phyloP scores from a whole-genome alignment of 78 protist species.

The Chrysochromulina parva region DNA sequence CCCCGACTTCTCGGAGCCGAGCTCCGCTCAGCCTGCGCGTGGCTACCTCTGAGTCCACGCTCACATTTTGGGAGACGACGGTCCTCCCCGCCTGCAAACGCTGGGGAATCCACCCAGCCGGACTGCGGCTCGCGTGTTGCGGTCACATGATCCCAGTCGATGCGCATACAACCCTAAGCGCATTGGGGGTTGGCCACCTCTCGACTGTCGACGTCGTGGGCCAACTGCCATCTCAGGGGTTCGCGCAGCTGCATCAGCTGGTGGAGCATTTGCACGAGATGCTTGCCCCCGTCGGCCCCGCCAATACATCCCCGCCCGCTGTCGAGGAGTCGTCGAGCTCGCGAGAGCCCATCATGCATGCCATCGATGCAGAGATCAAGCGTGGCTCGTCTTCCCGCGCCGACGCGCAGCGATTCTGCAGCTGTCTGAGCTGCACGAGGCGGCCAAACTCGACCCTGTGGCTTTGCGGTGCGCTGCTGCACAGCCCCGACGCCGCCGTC shows the following conservation, averaged over 20 bases:
- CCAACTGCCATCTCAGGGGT: background rate
- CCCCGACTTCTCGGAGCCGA: no score
- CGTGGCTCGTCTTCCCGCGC: background rate
- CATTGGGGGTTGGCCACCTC: background rate
- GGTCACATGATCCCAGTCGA: background rate
- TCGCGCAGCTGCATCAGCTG: background rate
- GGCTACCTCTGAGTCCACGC: no score
- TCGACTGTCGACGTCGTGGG: background rate
- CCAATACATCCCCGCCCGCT: background rate
- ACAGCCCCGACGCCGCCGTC: background rate
- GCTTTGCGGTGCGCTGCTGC: background rate
- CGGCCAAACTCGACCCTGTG: slow-evolving; percentile 1
- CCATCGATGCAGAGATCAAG: background rate
- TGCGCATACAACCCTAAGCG: background rate
- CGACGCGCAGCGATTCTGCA: background rate
- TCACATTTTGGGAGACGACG: background rate
- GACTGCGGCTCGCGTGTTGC: background rate
- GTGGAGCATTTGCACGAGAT: background rate
- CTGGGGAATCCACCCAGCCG: background rate
- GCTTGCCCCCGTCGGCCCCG: background rate
- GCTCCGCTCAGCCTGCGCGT: no score
- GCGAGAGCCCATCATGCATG: slow-evolving; percentile 4
- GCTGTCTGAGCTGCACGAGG: background rate
- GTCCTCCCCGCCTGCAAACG: background rate
- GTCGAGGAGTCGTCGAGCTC: background rate